Evolutionary conservation across 345 rosid genomes (phyloP).

Genomic region (Limnanthes douglasii): DNA sequence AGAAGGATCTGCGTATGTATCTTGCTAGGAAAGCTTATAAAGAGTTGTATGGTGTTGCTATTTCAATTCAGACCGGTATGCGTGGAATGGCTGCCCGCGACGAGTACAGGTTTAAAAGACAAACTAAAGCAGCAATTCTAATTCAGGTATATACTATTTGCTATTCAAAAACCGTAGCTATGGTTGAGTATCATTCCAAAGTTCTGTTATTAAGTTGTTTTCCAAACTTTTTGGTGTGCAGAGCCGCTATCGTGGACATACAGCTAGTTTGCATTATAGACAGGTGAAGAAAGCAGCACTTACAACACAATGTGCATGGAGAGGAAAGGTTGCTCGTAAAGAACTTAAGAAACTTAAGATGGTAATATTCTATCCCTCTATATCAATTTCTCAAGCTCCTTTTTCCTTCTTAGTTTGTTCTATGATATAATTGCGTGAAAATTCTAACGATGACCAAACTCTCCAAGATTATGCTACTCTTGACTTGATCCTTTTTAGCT

Average conservation of each 20-base stretch:
- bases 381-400: constrained; percentile 2
- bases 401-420: constrained; percentile 5
- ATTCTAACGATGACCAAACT: too few species aligned
- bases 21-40: constrained; percentile 65
- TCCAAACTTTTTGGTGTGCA: constrained; percentile 25
- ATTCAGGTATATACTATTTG: constrained; percentile 52
- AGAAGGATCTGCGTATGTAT: constrained; percentile 68
- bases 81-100: constrained; percentile 92
- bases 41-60: constrained; percentile 35
- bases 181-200: too few species aligned
- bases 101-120: constrained; percentile 62
- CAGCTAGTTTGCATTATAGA: constrained; percentile 41
- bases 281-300: constrained; percentile 70
- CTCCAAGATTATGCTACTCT: too few species aligned
- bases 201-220: too few species aligned
- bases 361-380: constrained; percentile 29
- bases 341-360: constrained; percentile 88
- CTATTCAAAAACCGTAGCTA: too few species aligned
- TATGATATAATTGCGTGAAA: neutral
- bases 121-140: constrained; percentile 53
- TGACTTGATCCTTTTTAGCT: neutral
- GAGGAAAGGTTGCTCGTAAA: constrained; percentile 83
- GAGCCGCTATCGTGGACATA: constrained; percentile 65
- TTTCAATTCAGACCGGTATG: constrained; percentile 67
- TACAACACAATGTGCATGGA: constrained; percentile 86